Base-by-base conservation (phyloP, 108 stramenopile genomes). In the Cyclotella kingstonii region DNA sequence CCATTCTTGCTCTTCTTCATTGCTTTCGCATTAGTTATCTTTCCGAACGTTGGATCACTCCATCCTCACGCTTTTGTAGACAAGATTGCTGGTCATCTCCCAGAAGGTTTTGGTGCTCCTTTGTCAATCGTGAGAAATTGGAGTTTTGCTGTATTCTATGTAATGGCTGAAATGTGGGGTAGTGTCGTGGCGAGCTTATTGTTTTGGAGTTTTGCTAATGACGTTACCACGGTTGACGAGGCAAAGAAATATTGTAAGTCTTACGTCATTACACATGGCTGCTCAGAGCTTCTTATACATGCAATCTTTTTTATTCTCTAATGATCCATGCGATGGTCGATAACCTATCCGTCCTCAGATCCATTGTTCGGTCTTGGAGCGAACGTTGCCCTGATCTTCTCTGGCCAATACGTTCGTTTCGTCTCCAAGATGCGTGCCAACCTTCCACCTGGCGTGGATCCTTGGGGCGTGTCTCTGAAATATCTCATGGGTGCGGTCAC, bases 121-220 rank as follows among this genome's bases (percentile, higher is more conserved):
- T 58, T 93, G 54, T 76, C 89, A 18, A 91, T 93, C 53, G 64
- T 91, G 45, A 81, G 91, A 5, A 96, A 99, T 78, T 98, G 98
- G 98, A 91, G 87, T 33, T 98, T 93, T 72, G 91, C 94, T 8
- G 28, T 97, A 2, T 99, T 97, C 65, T 99, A 97, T 77, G 94
- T 96, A 66, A 79, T 96, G 86, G 94, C 97, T n/a, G 95, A 99
- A 79, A 91, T 98, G 86, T 97, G 96, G 95, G 97, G 97, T 21
- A 89, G 86, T 66, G 96, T 96, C 14, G 95, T 97, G 28, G 88
- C 95, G 25, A 88, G 89, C 39, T 77, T 99, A 21, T 73, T 99
- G 58, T 99, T 99, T 78, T 99, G 98, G 98, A 89, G 94, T 17
- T 95, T 97, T 70, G 97, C 98, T 26, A 99, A 99, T 74, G 92